Percentiles rank a stretch among this genome's conserved stretches.
Conservation (phyloP, 139 green algal species). For the Coelastrella sp. region DNA sequence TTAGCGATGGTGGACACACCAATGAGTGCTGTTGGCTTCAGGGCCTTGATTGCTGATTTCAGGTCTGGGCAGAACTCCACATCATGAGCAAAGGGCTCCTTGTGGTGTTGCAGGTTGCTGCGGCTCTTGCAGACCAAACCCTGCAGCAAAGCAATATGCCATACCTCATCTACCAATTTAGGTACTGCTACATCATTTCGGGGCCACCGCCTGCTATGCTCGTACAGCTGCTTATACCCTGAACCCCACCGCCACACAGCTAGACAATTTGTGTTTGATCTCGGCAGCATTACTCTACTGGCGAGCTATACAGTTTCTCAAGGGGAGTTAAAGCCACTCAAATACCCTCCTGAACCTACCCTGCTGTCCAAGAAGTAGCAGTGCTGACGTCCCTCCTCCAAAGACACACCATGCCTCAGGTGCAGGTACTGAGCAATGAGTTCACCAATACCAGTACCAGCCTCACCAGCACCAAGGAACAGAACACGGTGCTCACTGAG, state of each 20-base stretch:
- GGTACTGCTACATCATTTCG: too few relatives aligned
- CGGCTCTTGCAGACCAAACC: conserved; percentile 51
- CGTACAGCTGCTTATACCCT: too few relatives aligned
- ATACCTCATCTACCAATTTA: too few relatives aligned
- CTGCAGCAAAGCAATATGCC: conserved; percentile 10
- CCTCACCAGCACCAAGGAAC: conserved; percentile 77
- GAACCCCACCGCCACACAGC: too few relatives aligned
- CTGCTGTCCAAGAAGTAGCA: conserved; percentile 73
- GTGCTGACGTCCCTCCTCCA: conserved; percentile 55
- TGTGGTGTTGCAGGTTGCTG: conserved; percentile 80
- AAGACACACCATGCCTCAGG: conserved; percentile 18
- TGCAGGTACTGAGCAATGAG: conserved; percentile 49
- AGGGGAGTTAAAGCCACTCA: background rate
- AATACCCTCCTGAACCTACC: background rate
- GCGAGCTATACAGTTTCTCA: background rate
- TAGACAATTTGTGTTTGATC: too few relatives aligned
- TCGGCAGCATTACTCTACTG: too few relatives aligned
- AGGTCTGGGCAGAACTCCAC: conserved; percentile 59
- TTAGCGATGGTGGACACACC: conserved; percentile 67
- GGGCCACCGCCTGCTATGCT: too few relatives aligned
- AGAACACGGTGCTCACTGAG: conserved; percentile 63
- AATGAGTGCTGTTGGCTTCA: conserved; percentile 72
- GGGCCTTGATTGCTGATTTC: conserved; percentile 40
- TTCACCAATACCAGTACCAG: conserved; percentile 50
- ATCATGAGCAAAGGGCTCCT: conserved; percentile 88